A percentile compares a stretch with the other conserved stretches of the same genome.
These are phyloP conservation scores for Neonectria neomacrospora DNA, from an alignment of 2,329 filamentous ascomycete genomes.

Conservation along the genomic window DNA sequence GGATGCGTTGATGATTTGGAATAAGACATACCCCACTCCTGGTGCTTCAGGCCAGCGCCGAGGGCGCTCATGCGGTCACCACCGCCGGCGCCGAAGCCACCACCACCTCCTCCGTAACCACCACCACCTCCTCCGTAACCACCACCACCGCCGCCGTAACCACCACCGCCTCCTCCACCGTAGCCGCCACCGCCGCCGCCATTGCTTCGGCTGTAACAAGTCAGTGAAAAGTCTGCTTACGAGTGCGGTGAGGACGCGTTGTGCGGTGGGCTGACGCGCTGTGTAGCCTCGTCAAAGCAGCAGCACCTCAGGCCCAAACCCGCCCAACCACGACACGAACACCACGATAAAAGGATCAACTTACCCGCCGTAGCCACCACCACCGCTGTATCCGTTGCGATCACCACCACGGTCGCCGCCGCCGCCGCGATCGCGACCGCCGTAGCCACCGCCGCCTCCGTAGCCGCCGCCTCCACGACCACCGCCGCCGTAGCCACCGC, in stretches of 20 bases:
- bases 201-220: conserved; percentile 58
- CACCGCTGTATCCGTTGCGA: conserved; percentile 53
- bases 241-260: conserved; percentile 18
- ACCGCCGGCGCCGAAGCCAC: conserved; percentile 68
- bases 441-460: conserved; percentile 44
- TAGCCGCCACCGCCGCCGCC: conserved; percentile 52
- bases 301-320: conserved; percentile 23
- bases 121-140: conserved; percentile 52
- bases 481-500: conserved; percentile 42
- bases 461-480: conserved; percentile 44
- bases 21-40: conserved; percentile 80
- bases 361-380: conserved; percentile 51
- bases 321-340: conserved; percentile 7
- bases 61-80: conserved; percentile 96
- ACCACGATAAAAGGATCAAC: conserved; percentile 38
- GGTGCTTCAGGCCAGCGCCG: conserved; percentile 86
- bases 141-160: conserved; percentile 53
- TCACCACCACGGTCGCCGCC: conserved; percentile 59
- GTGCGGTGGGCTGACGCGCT: conserved; percentile 24
- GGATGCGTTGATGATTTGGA: conserved; percentile 34
- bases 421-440: conserved; percentile 46
- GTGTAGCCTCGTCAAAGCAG: conserved; percentile 20
- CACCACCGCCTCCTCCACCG: conserved; percentile 51
- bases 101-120: conserved; percentile 52
- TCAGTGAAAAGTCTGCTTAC: conserved; percentile 49